Evolutionary conservation across 305 asterid genomes (phyloP).

Genomic region (Plantago lanceolata): DNA sequence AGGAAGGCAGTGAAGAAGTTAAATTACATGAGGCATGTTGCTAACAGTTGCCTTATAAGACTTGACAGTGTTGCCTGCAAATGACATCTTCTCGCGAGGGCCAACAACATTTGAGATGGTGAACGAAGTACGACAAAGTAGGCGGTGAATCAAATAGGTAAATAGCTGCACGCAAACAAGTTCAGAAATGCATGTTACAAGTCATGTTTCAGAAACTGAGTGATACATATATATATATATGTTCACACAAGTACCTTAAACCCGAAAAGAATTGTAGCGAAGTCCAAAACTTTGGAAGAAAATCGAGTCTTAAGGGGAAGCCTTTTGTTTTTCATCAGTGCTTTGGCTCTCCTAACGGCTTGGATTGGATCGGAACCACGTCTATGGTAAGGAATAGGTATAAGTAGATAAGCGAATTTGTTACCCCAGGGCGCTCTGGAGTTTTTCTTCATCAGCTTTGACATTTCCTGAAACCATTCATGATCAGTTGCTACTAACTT

Average conservation of each 20-base stretch:
- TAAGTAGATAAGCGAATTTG: conserved; percentile 60
- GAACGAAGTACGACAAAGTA: conserved; percentile 44
- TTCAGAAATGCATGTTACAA: conserved; percentile 8
- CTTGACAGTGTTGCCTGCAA: conserved; percentile 35
- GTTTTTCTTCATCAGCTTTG: conserved; percentile 31
- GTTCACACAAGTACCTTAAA: conserved; percentile 38
- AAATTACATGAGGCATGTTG: conserved; percentile 61
- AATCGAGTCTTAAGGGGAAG: conserved; percentile 55
- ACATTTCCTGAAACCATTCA: conserved; percentile 36
- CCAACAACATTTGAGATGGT: conserved; percentile 48
- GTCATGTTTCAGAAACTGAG: neutral
- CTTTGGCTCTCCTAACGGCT: conserved; percentile 53
- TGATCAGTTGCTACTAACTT: neutral
- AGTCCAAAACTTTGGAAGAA: conserved; percentile 45
- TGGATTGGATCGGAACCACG: conserved; percentile 42
- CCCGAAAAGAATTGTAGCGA: conserved; percentile 46
- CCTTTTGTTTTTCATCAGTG: conserved; percentile 72
- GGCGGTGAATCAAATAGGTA: conserved; percentile 37
- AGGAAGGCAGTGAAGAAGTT: neutral
- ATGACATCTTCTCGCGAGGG: conserved; percentile 43
- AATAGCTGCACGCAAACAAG: conserved; percentile 26
- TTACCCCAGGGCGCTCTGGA: conserved; percentile 49
- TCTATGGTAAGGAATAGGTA: conserved; percentile 47
- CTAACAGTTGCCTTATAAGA: conserved; percentile 32
- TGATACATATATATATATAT: neutral